Evolutionary conservation across 257 asterid species (phyloP), one percentile per base, ranked within the genome.

Genomic region (Phtheirospermum japonicum): DNA sequence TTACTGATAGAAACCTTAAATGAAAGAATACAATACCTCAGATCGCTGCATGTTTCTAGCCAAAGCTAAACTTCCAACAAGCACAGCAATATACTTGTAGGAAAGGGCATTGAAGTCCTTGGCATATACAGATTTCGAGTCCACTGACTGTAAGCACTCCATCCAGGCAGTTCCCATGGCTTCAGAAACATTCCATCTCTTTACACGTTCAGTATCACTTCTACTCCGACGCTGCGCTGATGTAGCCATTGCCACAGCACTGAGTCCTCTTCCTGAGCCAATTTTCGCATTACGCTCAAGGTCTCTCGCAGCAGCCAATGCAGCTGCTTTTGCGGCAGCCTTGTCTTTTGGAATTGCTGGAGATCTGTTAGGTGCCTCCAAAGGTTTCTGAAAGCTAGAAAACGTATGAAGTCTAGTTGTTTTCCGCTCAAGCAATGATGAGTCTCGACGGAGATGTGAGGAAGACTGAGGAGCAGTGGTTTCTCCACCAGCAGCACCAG

Each of bases 171-270:
- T 83, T 75, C 90, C 94, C 97, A 89, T 93, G 71, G 97, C 99
- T 75, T 93, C 99, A 53, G 95, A 89, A 65, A 83, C 81, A 79
- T 84, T 93, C 99, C 99, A 93, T 77, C 99, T 85, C 77, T 70
- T 89, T 63, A 89, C 99, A 14, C 99, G 97, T 46, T 82, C 96
- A 59, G 71, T 65, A 62, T 89, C 99, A 76, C 94, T 83, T 81
- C 72, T 78, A 72, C 76, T 81, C 71, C 97, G 82, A 6, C 99
- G 81, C 67, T 89, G 97, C 0, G 96, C 91, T 49, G 99, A 83
- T 31, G 99, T 89, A 68, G 99, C 99, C 97, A 92, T 89, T 66
- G 99, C 99, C 80, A 92, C 99, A 37, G 99, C 99, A 76, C 96
- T 89, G 63, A 92, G 99, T 69, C 99, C 99, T 81, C 99, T 83